A percentile compares a stretch with the other conserved stretches of the same genome.
These are phyloP conservation scores for Clonostachys rosea DNA, from an alignment of 2,329 filamentous ascomycete species.

Conservation along the genomic window DNA sequence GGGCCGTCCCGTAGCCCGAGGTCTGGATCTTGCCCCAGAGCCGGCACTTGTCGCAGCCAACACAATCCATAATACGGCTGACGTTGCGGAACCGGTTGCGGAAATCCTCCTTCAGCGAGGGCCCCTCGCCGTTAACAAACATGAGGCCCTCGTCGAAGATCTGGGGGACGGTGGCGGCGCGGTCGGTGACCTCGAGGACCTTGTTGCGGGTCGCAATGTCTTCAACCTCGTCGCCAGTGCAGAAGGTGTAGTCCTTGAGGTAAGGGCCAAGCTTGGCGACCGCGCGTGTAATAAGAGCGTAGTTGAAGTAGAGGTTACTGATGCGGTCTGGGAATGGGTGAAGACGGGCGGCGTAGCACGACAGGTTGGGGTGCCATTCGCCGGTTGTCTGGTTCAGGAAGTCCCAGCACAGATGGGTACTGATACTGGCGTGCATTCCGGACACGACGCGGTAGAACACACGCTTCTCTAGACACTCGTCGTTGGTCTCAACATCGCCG, in stretches of 20 bases:
- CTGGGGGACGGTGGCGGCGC: constrained; percentile 63
- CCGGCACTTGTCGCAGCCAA: constrained; percentile 96
- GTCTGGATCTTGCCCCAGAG: constrained; percentile 98
- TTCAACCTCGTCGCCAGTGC: constrained; percentile 76
- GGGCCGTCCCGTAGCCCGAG: constrained; percentile 85
- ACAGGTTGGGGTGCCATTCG: constrained; percentile 83
- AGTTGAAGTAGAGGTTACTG: constrained; percentile 99
- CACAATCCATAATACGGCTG: constrained; percentile 95
- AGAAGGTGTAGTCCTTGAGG: constrained; percentile 83
- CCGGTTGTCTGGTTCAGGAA: constrained; percentile 94
- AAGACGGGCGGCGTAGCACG: constrained; percentile 84
- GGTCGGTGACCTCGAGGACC: constrained; percentile 69
- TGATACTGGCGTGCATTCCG: constrained; percentile 98
- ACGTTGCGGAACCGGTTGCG: constrained; percentile 96
- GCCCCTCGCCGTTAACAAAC: constrained; percentile 76
- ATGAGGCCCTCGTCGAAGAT: constrained; percentile 95
- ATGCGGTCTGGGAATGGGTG: constrained; percentile 84
- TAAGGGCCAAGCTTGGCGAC: constrained; percentile 85
- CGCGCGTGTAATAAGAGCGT: constrained; percentile 87
- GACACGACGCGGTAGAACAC: constrained; percentile 95
- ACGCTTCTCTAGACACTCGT: constrained; percentile 96
- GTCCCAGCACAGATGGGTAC: constrained; percentile 92
- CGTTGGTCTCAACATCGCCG: constrained; percentile 58
- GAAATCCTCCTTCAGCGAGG: constrained; percentile 92
- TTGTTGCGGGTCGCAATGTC: constrained; percentile 77